A percentile compares a stretch with the other conserved stretches of the same genome.
Conservation (phyloP, 2,329 filamentous ascomycete species). For the Fusarium sp. region DNA sequence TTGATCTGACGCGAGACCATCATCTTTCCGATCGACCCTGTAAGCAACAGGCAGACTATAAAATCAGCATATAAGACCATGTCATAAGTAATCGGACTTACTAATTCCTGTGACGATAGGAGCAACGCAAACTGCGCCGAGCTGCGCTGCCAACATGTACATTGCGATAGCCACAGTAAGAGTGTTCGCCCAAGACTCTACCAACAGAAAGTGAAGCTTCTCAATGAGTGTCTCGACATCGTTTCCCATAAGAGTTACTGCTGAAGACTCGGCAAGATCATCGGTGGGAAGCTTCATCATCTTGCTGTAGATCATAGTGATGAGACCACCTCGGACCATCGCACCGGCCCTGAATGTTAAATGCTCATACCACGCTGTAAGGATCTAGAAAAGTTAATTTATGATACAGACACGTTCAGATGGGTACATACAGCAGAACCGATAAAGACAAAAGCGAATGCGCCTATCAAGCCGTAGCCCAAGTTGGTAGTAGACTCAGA, state of each 20-base stretch:
- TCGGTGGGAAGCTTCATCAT: slow-evolving; percentile 46
- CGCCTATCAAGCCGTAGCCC: slow-evolving; percentile 50
- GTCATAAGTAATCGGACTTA: slow-evolving; percentile 23
- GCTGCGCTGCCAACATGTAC: slow-evolving; percentile 49
- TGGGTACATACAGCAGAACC: slow-evolving; percentile 44
- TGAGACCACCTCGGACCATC: slow-evolving; percentile 49
- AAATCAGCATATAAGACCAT: neutral
- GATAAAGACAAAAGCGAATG: slow-evolving; percentile 50
- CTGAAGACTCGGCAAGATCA: slow-evolving; percentile 47
- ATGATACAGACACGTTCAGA: rapidly evolving
- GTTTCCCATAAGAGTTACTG: slow-evolving; percentile 49
- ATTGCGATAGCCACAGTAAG: slow-evolving; percentile 49
- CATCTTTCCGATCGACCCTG: slow-evolving; percentile 40
- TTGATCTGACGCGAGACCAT: slow-evolving; percentile 47
- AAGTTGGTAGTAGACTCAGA: slow-evolving; percentile 43
- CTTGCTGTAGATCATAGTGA: slow-evolving; percentile 48
- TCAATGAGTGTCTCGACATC: slow-evolving; percentile 49
- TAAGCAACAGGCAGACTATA: slow-evolving; percentile 41
- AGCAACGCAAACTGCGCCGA: slow-evolving; percentile 50
- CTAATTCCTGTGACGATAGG: slow-evolving; percentile 49
- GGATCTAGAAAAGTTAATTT: slow-evolving; percentile 4
- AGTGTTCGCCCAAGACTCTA: slow-evolving; percentile 50
- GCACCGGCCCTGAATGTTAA: slow-evolving; percentile 47
- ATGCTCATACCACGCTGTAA: slow-evolving; percentile 51
- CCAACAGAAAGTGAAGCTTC: slow-evolving; percentile 43